Conservation (phyloP, 129 eudicot species). For the Flaveria sonorensis region DNA sequence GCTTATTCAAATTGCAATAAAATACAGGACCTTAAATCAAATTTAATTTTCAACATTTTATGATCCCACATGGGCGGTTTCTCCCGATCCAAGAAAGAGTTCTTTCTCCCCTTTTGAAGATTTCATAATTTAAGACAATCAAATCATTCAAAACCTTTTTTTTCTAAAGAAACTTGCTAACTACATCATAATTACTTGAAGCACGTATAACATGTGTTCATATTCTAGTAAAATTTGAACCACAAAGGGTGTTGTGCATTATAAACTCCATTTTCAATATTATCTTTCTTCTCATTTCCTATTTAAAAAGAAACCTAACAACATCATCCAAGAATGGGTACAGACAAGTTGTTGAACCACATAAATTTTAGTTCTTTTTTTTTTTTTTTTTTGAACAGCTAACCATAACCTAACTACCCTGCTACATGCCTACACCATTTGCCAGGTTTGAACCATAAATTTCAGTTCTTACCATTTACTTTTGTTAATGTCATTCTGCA, state of each 20-base stretch:
- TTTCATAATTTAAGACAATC: constrained; percentile 12
- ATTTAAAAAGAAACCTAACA: not conserved
- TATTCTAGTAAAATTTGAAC: not conserved
- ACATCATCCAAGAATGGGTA: not conserved
- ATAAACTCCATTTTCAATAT: not conserved
- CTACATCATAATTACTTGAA: not conserved
- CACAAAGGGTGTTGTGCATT: not conserved
- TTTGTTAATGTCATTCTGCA: not conserved
- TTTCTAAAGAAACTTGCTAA: not conserved
- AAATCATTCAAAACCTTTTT: not conserved
- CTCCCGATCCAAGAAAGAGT: constrained; percentile 9
- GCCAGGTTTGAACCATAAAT: too few species aligned
- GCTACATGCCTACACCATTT: too few species aligned
- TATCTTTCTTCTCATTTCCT: not conserved
- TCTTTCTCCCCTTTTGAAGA: constrained; percentile 9
- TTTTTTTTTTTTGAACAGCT: too few species aligned
- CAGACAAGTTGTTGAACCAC: constrained; percentile 7
- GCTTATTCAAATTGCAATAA: not conserved
- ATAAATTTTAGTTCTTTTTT: not conserved
- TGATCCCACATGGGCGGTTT: constrained; percentile 23
- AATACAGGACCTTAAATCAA: not conserved
- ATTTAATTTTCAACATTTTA: not conserved
- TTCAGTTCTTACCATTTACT: not conserved
- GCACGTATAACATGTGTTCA: constrained; percentile 3
- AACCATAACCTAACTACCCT: too few species aligned